These are phyloP conservation scores for Arthrinium phaeospermum DNA, from an alignment of 2,329 filamentous ascomycete genomes.

Conservation along the genomic window DNA sequence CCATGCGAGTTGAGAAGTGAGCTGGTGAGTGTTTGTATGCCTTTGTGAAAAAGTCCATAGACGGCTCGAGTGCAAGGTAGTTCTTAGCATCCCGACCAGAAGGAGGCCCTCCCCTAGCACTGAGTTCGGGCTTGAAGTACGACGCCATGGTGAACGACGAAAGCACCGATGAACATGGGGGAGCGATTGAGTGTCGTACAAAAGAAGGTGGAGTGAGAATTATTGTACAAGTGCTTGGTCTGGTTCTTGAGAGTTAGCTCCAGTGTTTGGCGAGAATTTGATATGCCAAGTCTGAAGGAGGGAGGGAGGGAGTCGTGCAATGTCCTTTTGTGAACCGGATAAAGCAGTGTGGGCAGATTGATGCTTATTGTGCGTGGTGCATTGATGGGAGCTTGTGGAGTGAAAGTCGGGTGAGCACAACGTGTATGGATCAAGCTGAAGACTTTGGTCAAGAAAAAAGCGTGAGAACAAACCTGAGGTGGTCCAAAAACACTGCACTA, in stretches of 20 bases:
- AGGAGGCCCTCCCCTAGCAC: background rate
- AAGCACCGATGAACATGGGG: background rate
- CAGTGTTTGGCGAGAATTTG: background rate
- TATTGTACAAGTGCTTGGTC: background rate
- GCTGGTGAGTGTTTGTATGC: slow-evolving; percentile 22
- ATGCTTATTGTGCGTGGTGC: background rate
- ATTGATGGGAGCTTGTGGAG: background rate
- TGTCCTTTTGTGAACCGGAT: background rate
- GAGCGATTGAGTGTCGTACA: background rate
- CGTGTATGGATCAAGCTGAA: background rate
- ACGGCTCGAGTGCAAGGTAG: slow-evolving; percentile 23
- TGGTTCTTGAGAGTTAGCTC: background rate
- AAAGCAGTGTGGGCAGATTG: background rate
- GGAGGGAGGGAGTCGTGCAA: background rate
- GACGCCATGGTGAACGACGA: slow-evolving; percentile 1
- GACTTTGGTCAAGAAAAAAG: background rate
- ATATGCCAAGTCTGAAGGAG: background rate
- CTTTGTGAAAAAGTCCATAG: slow-evolving; percentile 27
- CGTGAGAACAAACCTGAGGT: background rate
- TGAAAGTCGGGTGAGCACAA: background rate
- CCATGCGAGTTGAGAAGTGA: slow-evolving; percentile 28
- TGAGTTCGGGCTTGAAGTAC: background rate
- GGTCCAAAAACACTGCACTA: background rate
- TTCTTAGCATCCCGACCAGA: slow-evolving; percentile 7
- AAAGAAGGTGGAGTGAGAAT: background rate